phyloP scores from a whole-genome alignment of 1,284 basidiomycete genomes.

The Afroboletus lepidellus region DNA sequence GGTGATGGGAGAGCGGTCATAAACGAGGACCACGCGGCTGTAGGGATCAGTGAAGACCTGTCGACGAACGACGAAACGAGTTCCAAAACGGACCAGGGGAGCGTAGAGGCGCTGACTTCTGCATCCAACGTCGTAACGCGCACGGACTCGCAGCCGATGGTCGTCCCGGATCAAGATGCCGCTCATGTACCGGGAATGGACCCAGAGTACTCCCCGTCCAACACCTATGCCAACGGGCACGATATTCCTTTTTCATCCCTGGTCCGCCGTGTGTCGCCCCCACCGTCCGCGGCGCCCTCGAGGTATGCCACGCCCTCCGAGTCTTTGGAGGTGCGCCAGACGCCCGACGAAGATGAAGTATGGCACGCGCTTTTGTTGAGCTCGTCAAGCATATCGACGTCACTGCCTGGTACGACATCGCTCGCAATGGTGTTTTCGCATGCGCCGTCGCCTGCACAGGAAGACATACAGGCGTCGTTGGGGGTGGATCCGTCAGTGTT shows the following conservation, averaged over 20 bases:
- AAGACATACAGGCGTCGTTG: too few species aligned
- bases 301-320: constrained; percentile 13
- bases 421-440: constrained; percentile 2
- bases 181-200: background rate
- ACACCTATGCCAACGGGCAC: background rate
- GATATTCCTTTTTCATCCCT: constrained; percentile 3
- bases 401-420: background rate
- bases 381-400: constrained; percentile 17
- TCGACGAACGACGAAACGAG: background rate
- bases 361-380: constrained; percentile 14
- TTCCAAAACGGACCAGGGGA: background rate
- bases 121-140: background rate
- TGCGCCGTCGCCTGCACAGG: background rate
- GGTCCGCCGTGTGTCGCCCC: background rate
- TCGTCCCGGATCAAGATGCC: background rate
- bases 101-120: background rate
- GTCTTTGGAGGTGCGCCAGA: background rate
- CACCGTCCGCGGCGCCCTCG: background rate
- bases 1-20: background rate
- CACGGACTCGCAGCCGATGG: background rate
- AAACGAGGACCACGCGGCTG: background rate
- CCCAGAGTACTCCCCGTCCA: background rate
- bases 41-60: background rate
- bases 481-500: constrained; percentile 15
- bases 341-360: constrained; percentile 26